These are phyloP conservation scores for Dinochytrium kinnereticum DNA, from an alignment of 371 early-diverging fungal genomes.

Conservation along the genomic window DNA sequence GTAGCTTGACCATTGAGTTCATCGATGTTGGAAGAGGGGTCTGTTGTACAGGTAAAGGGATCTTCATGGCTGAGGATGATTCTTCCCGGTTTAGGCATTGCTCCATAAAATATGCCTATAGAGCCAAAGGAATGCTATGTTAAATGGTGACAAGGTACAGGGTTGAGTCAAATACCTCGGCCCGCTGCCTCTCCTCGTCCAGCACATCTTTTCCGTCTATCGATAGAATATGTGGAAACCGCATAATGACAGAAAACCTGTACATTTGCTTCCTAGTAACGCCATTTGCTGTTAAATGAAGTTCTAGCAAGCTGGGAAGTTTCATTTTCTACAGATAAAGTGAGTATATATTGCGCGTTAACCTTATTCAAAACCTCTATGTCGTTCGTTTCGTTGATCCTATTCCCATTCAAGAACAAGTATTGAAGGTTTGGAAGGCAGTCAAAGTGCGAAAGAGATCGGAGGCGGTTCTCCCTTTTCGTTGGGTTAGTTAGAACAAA, in stretches of 20 bases:
- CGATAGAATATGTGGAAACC: conserved; percentile 51
- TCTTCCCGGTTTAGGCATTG: conserved; percentile 45
- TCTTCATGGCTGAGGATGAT: conserved; percentile 14
- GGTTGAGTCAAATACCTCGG: conserved; percentile 34
- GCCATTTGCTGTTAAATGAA: conserved; percentile 51
- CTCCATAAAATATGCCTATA: conserved; percentile 45
- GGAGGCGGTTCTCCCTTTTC: conserved; percentile 57
- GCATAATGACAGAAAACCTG: conserved; percentile 49
- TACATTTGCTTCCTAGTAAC: conserved; percentile 55
- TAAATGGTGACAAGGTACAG: not conserved
- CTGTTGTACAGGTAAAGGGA: conserved; percentile 15
- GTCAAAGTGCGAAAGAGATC: conserved; percentile 54
- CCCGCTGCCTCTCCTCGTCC: conserved; percentile 55
- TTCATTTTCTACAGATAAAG: conserved; percentile 52
- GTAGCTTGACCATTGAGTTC: conserved; percentile 38
- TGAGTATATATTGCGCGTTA: not conserved
- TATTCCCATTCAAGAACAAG: conserved; percentile 49
- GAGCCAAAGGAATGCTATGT: not conserved
- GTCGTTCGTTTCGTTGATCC: conserved; percentile 56
- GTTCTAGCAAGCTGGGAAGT: conserved; percentile 52
- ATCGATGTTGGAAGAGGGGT: conserved; percentile 1
- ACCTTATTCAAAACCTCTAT: conserved; percentile 47
- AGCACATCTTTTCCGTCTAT: conserved; percentile 59
- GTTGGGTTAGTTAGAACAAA: not conserved
- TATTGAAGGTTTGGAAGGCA: conserved; percentile 53